Evolutionary conservation across 2,329 filamentous ascomycete genomes (phyloP).

Genomic region (Lachnellula willkommii): DNA sequence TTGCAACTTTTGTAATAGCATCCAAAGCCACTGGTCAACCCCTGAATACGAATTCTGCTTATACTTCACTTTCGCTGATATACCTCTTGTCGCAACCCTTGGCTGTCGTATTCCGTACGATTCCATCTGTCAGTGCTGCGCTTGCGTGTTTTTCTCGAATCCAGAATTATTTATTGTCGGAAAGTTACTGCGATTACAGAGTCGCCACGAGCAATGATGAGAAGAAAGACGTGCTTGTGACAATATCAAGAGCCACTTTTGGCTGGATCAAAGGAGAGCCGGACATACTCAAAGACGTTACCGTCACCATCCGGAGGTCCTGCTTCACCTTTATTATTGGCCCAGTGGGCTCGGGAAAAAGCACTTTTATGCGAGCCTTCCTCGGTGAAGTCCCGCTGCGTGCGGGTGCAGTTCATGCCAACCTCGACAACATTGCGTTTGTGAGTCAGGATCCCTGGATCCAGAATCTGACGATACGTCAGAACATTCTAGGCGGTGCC

Average conservation of each 20-base stretch:
- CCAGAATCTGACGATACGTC: conserved; percentile 37
- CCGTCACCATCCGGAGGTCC: conserved; percentile 10
- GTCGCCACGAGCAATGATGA: conserved; percentile 9
- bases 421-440: conserved; percentile 32
- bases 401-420: conserved; percentile 23
- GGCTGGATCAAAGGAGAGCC: conserved; percentile 14
- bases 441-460: conserved; percentile 44
- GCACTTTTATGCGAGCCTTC: conserved; percentile 27
- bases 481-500: conserved; percentile 36
- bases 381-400: conserved; percentile 25
- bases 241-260: conserved; percentile 17
- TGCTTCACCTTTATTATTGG: conserved; percentile 29
- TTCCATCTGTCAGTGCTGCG: conserved; percentile 36
- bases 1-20: conserved; percentile 35
- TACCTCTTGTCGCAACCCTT: conserved; percentile 36
- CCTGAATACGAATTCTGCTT: conserved; percentile 31
- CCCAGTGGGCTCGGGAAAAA: conserved; percentile 32
- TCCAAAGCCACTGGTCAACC: conserved; percentile 27
- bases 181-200: conserved; percentile 19
- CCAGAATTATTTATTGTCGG: conserved; percentile 32
- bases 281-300: conserved; percentile 17
- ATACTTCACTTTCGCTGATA: conserved; percentile 40
- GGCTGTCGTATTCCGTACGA: conserved; percentile 35
- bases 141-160: conserved; percentile 39
- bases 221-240: neutral